Evolutionary conservation across 2,329 filamentous ascomycete species (phyloP), one percentile per base, ranked within the genome.

Genomic region (Alternaria gansuensis): DNA sequence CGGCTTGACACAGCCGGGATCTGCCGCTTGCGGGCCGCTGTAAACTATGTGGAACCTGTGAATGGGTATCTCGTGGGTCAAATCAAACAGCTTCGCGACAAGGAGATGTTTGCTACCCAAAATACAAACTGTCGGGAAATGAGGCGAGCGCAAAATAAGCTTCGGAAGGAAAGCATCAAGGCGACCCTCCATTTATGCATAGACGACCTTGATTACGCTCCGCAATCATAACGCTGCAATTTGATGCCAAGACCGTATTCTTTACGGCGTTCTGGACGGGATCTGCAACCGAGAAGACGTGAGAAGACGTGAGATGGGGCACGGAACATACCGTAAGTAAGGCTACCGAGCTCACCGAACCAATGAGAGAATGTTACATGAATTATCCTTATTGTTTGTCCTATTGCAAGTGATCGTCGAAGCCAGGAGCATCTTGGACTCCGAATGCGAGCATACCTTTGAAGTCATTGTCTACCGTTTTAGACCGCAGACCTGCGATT

Each of bases 1-100:
- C 44, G 36, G 37, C 36, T 43, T 34, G 45, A 43, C 23, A 24
- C 60, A 52, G 37, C n/a, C 14, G 39, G 54, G 50, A 57, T n/a
- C n/a, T 49, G 51, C 54, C 58, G 56, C 33, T 4, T 45, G 39
- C 56, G 58, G 58, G 44, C 60, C 57, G 60, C 46, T 49, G 41
- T 34, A 48, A 41, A 37, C 34, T 39, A 51, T 13, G 54, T 54
- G 44, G 29, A 23, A 49, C 33, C 29, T 36, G 21, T 31, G 43
- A 49, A 57, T 29, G 33, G 48, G 46, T 49, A 43, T 39, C 40
- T 9, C 13, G 13, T 14, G 14, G n/a, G 29, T 36, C 6, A 11
- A 33, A 50, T 31, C 17, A 57, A 41, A 39, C 39, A 40, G 5
- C 14, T 23, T 43, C 28, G 46, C 39, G 34, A 49, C 33, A 54